These are phyloP conservation scores for Hymenoscyphus albidus DNA, from an alignment of 2,329 filamentous ascomycete species.

Conservation along the genomic window DNA sequence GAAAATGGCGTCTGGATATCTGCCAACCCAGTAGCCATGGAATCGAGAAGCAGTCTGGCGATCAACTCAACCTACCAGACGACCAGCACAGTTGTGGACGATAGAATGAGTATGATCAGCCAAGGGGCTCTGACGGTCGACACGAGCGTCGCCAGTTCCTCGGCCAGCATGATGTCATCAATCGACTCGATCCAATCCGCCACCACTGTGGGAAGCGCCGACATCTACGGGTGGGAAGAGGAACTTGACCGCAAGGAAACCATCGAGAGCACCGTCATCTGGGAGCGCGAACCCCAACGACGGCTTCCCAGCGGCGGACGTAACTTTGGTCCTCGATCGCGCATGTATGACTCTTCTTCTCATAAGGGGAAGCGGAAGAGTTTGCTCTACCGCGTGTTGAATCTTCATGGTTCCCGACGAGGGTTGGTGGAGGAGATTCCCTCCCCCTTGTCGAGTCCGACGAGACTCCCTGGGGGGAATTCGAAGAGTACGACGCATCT, in stretches of 20 bases:
- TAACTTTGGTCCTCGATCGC: constrained; percentile 20
- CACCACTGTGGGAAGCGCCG: constrained; percentile 35
- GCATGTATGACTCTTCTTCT: constrained; percentile 10
- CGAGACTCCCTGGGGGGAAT: neutral
- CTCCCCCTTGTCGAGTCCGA: constrained; percentile 3
- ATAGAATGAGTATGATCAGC: constrained; percentile 16
- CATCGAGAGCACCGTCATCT: constrained; percentile 22
- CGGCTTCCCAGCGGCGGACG: constrained; percentile 24
- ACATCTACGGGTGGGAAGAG: constrained; percentile 54
- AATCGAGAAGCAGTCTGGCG: constrained; percentile 29
- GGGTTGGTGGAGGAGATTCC: constrained; percentile 7
- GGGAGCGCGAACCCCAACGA: constrained; percentile 23
- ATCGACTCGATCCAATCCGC: constrained; percentile 34
- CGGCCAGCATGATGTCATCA: constrained; percentile 32
- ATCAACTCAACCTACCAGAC: constrained; percentile 23
- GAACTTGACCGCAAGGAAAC: constrained; percentile 39
- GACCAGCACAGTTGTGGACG: constrained; percentile 25
- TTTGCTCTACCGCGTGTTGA: constrained; percentile 31
- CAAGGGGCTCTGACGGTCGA: constrained; percentile 24
- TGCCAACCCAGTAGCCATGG: constrained; percentile 25
- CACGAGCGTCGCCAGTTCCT: constrained; percentile 35
- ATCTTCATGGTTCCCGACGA: constrained; percentile 19
- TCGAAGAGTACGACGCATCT: neutral
- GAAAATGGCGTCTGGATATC: constrained; percentile 31
- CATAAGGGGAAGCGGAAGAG: constrained; percentile 27